Evolutionary conservation across 129 eudicot genomes (phyloP), one percentile per base, ranked within the genome.

Genomic region (Centaurea solstitialis): DNA sequence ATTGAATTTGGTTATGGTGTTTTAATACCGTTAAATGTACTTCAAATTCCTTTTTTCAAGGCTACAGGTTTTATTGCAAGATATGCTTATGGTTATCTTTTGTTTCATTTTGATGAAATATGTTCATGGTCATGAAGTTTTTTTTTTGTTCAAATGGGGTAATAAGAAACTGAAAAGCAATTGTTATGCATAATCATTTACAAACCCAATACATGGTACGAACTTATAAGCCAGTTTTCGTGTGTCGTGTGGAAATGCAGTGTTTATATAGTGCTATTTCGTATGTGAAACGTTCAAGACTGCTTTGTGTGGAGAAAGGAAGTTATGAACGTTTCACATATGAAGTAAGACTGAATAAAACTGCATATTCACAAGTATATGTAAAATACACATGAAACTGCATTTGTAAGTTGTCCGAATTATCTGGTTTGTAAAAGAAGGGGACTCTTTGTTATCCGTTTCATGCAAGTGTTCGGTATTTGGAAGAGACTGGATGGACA

Each of bases 1-100:
- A 22, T 77, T 82, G 70, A 74, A 43, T 78, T 74, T 74, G 76
- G 12, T 75, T 76, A 33, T 38, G 76, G 33, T 68, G 33, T 70
- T 68, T 70, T 7, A 70, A 50, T 43, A 68, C 47, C 28, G 39
- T 70, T 18, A 64, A 64, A 64, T 81, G 78, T 80, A 72, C 33
- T 57, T 80, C 22, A 39, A 38, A 39, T 68, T 77, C 26, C 59
- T 77, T 76, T 21, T 13, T 53, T 70, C 17, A 47, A 68, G 72
- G 59, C 8, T 70, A 40, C 11, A 39, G 64, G 64, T 38, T 28
- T 26, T 80, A 28, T 80, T 43, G 69, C 20, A 21, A 22, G 68
- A 64, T 64, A 9, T 64, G 68, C 30, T 21, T 64, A 21, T 62
- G 68, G 26, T 64, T 61, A 50, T 50, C 15, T 15, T 50, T 18